Evolutionary conservation across 2,329 filamentous ascomycete species (phyloP).

Genomic region (Aureobasidium lini): DNA sequence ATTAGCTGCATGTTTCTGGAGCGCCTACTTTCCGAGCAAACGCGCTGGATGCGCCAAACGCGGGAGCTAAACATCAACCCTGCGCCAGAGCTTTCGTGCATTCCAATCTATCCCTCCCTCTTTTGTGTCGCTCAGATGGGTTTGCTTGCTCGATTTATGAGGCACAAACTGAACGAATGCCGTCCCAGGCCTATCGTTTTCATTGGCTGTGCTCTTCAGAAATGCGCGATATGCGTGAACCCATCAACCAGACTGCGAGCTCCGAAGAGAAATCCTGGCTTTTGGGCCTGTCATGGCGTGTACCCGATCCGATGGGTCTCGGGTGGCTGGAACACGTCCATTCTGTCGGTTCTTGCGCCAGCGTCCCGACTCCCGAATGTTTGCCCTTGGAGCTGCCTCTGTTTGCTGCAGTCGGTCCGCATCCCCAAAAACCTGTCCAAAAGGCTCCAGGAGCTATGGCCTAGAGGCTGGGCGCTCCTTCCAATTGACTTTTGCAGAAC

Average conservation of each 20-base stretch:
- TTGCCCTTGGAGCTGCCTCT: not conserved
- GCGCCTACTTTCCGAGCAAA: slow-evolving; percentile 3
- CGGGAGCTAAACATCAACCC: not conserved
- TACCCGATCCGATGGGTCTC: not conserved
- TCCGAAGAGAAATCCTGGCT: not conserved
- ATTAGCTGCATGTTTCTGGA: slow-evolving; percentile 10
- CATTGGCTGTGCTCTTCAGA: not conserved
- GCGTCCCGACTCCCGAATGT: not conserved
- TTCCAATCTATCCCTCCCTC: not conserved
- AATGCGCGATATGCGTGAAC: not conserved
- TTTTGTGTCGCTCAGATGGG: not conserved
- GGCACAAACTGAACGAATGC: not conserved
- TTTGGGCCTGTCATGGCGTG: not conserved
- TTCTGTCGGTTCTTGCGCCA: not conserved
- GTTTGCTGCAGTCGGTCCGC: not conserved
- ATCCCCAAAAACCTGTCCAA: not conserved
- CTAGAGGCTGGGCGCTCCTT: not conserved
- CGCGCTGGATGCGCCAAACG: not conserved
- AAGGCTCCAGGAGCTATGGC: not conserved
- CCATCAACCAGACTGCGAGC: not conserved
- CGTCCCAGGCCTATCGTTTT: not conserved
- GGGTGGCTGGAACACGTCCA: slow-evolving; percentile 4
- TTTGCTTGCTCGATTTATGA: not conserved
- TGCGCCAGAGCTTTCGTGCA: slow-evolving; percentile 2
- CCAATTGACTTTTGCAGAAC: not conserved